Evolutionary conservation across 2,329 filamentous ascomycete genomes (phyloP).

Genomic region (Colletotrichum godetiae): DNA sequence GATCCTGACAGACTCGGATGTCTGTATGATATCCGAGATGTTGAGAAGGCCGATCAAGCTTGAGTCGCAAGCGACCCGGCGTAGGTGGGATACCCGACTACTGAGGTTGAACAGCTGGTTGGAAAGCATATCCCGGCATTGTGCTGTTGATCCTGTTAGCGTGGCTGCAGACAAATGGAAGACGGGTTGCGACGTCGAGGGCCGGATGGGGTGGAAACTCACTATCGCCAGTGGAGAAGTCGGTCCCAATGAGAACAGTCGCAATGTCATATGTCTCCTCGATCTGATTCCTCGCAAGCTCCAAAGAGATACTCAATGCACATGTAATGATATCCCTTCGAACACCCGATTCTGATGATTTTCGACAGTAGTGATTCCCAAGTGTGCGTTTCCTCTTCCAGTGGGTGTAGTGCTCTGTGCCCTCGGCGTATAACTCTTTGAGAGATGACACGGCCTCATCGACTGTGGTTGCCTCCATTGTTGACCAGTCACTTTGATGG

Average conservation of each 20-base stretch:
- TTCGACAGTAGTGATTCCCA: slow-evolving; percentile 46
- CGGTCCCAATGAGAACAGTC: slow-evolving; percentile 47
- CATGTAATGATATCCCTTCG: slow-evolving; percentile 40
- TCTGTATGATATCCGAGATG: slow-evolving; percentile 46
- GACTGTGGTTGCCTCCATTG: slow-evolving; percentile 39
- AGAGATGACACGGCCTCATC: slow-evolving; percentile 37
- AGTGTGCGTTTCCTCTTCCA: slow-evolving; percentile 49
- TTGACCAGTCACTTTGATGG: slow-evolving; percentile 8
- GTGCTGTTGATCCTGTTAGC: background rate
- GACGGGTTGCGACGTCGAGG: background rate
- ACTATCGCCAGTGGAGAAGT: slow-evolving; percentile 51
- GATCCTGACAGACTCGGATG: slow-evolving; percentile 48
- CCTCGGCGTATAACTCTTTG: slow-evolving; percentile 33
- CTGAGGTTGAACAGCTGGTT: slow-evolving; percentile 41
- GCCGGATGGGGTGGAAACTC: slow-evolving; percentile 20
- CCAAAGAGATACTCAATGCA: slow-evolving; percentile 49
- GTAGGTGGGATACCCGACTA: slow-evolving; percentile 42
- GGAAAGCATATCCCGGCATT: slow-evolving; percentile 44
- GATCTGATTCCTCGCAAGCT: slow-evolving; percentile 44
- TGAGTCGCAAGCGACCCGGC: slow-evolving; percentile 36
- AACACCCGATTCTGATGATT: slow-evolving; percentile 15
- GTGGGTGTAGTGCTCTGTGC: slow-evolving; percentile 42
- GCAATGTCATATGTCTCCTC: slow-evolving; percentile 48
- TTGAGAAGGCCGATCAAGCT: slow-evolving; percentile 41
- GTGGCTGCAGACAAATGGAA: background rate